Conservation (phyloP, 2,329 filamentous ascomycete species). For the Anisogramma anomala region DNA sequence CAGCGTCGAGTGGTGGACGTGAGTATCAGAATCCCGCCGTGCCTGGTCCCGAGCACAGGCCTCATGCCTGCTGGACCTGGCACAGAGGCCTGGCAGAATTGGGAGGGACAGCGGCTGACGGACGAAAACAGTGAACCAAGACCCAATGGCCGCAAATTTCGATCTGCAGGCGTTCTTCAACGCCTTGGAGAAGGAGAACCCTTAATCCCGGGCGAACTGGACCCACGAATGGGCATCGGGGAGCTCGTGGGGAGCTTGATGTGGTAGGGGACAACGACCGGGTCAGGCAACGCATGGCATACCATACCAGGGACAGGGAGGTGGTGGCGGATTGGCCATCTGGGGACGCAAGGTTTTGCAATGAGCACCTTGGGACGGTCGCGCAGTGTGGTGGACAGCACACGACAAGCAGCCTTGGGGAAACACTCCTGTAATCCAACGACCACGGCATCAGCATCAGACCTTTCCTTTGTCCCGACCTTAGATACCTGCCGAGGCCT, state of each 20-base stretch:
- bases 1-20: slow-evolving; percentile 24
- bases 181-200: slow-evolving; percentile 44
- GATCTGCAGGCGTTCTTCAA: slow-evolving; percentile 80
- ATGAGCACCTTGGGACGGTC: slow-evolving; percentile 6
- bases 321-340: neutral
- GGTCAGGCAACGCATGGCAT: slow-evolving; percentile 6
- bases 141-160: slow-evolving; percentile 80
- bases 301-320: slow-evolving; percentile 4
- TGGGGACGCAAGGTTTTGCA: slow-evolving; percentile 7
- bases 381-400: slow-evolving; percentile 8
- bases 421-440: slow-evolving; percentile 18
- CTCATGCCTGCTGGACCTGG: neutral
- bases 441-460: slow-evolving; percentile 39
- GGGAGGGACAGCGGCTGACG: slow-evolving; percentile 15
- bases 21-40: slow-evolving; percentile 14
- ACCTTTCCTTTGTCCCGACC: slow-evolving; percentile 32
- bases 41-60: neutral
- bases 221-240: slow-evolving; percentile 18
- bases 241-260: neutral
- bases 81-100: slow-evolving; percentile 16
- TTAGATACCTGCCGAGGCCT: slow-evolving; percentile 24
- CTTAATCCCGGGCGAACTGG: slow-evolving; percentile 26
- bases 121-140: slow-evolving; percentile 25
- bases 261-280: slow-evolving; percentile 12
- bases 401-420: slow-evolving; percentile 10